Evolutionary conservation across 805 yeast genomes (phyloP), one percentile per base, ranked within the genome.

Genomic region (Starmerella scarabaei): DNA sequence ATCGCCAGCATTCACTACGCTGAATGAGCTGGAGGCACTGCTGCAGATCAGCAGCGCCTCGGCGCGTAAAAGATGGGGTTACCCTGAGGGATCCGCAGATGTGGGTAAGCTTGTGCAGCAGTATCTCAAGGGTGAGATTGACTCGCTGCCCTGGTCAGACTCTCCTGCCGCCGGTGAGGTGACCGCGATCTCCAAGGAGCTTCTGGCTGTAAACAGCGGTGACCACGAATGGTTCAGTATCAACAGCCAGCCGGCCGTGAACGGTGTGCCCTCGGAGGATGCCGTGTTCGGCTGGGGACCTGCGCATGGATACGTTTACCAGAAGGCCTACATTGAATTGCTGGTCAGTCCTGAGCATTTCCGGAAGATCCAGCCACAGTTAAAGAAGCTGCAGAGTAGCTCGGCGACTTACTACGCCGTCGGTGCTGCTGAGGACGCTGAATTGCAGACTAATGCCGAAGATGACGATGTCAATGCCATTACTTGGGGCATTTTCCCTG

Each of bases 401-500:
- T 63, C 66, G 47, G 65, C 86, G 51, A 77, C 94, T 3, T 88
- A 73, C 62, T 86, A 84, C 56, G 78, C 86, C 4, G 84, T 82
- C 21, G 31, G 37, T n/a, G 41, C 43, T 20, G 66, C 68, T 51
- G 72, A 71, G 52, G 55, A 63, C 26, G 71, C 73, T 2, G 60
- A 73, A 31, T 64, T 85, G 39, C 47, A 50, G 16, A 73, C 93
- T 36, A 86, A 86, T 59, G 75, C 84, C 35, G 70, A 70, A 19
- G 76, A 72, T 33, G 82, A 77, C 42, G 80, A 75, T 46, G 85
- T 93, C 48, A 86, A 83, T 56, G 95, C 97, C 7, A 96, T 88
- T 41, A 88, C 97, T 16, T 88, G 97, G 97, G 97, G 97, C 48
- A 84, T 86, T 40, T 85, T 83, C 74, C 96, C 97, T 21, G 94